These are phyloP conservation scores for Pseudogymnoascus sp. DNA, from an alignment of 2,329 filamentous ascomycete genomes.

Conservation along the genomic window DNA sequence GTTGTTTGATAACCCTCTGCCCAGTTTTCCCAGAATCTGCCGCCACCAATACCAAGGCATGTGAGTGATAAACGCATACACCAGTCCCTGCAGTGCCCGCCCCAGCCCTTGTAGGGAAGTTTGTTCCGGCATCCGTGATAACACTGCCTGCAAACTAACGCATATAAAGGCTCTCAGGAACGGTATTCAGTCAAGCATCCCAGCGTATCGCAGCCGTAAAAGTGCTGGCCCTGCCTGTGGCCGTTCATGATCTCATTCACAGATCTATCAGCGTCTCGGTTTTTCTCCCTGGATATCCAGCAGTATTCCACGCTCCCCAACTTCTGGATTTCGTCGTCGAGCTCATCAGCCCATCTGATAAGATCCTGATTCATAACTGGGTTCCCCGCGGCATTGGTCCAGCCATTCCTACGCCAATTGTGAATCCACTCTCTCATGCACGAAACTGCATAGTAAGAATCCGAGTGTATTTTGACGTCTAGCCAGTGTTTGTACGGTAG, in stretches of 20 bases:
- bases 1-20: neutral
- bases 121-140: too few relatives aligned
- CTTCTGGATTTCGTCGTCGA: slow-evolving; percentile 24
- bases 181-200: too few relatives aligned
- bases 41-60: neutral
- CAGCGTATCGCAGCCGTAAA: too few relatives aligned
- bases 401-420: slow-evolving; percentile 31
- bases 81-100: neutral
- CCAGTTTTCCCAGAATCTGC: neutral
- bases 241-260: slow-evolving; percentile 29
- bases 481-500: slow-evolving; percentile 20
- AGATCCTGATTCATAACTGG: slow-evolving; percentile 33
- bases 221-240: neutral
- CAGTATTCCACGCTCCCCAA: slow-evolving; percentile 28
- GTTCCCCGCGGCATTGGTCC: slow-evolving; percentile 25
- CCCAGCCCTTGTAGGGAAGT: neutral
- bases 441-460: slow-evolving; percentile 31
- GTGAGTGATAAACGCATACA: too few relatives aligned
- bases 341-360: slow-evolving; percentile 24
- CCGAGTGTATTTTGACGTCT: slow-evolving; percentile 29
- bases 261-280: slow-evolving; percentile 28
- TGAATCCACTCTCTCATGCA: slow-evolving; percentile 30
- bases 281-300: slow-evolving; percentile 31
- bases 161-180: too few relatives aligned
- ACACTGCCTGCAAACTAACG: neutral